Evolutionary conservation across 2,329 filamentous ascomycete species (phyloP).

Genomic region (Fusarium burgessii): DNA sequence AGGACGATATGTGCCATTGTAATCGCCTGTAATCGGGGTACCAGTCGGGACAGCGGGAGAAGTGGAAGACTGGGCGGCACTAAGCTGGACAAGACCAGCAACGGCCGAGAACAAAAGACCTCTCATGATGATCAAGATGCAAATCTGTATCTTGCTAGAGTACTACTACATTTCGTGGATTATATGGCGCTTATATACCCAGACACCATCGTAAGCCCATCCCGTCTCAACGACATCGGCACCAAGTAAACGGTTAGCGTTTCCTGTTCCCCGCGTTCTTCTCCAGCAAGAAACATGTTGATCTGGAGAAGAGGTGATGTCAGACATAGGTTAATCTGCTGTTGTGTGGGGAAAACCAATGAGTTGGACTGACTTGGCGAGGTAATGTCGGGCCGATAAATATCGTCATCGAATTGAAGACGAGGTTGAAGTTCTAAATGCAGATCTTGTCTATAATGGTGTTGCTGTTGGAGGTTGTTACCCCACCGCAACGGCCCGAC

Average conservation of each 20-base stretch:
- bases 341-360: background rate
- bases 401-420: background rate
- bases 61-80: background rate
- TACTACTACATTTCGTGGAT: background rate
- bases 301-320: constrained; percentile 20
- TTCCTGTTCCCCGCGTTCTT: background rate
- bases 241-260: background rate
- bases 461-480: background rate
- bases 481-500: background rate
- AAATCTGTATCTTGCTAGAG: background rate
- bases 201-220: background rate
- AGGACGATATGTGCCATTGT: constrained; percentile 55
- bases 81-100: background rate
- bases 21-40: constrained; percentile 42
- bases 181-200: background rate
- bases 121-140: constrained; percentile 1
- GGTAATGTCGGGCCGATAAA: constrained; percentile 9
- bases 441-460: background rate
- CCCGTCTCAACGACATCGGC: background rate
- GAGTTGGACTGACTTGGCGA: constrained; percentile 1
- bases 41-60: constrained; percentile 34
- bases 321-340: background rate
- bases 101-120: background rate
- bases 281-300: background rate
- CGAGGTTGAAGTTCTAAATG: background rate